Conservation (phyloP, 306 rosid species). For the Canavalia gladiata region DNA sequence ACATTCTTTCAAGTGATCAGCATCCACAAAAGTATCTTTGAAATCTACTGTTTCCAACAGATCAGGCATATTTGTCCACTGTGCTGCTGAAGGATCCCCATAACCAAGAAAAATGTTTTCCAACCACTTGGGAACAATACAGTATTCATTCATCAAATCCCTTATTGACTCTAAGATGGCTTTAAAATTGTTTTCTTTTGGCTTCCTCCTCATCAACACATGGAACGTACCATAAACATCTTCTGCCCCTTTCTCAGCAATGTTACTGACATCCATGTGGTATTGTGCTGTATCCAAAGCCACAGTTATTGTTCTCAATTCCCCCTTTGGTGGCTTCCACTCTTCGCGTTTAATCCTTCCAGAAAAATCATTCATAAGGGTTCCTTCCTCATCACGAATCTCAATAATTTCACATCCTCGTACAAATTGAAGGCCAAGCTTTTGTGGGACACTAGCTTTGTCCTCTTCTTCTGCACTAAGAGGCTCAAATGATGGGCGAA, state of each 20-base stretch:
- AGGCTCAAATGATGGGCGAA: constrained; percentile 92
- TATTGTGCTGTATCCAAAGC: constrained; percentile 99
- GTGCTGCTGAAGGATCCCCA: constrained; percentile 98
- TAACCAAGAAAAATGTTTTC: constrained; percentile 91
- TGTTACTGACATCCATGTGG: constrained; percentile 93
- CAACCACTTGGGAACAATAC: constrained; percentile 98
- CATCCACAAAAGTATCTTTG: constrained; percentile 93
- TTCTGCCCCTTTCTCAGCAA: constrained; percentile 88
- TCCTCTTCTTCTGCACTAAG: constrained; percentile 86
- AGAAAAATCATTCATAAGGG: constrained; percentile 95
- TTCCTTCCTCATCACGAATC: constrained; percentile 92
- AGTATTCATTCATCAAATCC: constrained; percentile 96
- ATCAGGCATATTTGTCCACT: constrained; percentile 98
- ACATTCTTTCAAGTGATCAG: constrained; percentile 78
- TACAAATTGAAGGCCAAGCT: constrained; percentile 92
- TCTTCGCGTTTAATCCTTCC: constrained; percentile 95
- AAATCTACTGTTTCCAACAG: constrained; percentile 89
- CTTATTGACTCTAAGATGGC: constrained; percentile 96
- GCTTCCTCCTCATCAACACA: constrained; percentile 96
- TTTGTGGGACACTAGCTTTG: constrained; percentile 90
- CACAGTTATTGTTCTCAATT: constrained; percentile 90
- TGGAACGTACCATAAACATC: constrained; percentile 97
- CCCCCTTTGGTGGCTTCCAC: constrained; percentile 99
- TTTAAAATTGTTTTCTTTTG: constrained; percentile 97
- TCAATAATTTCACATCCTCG: constrained; percentile 96